Evolutionary conservation across 345 rosid species (phyloP), one percentile per base, ranked within the genome.

Genomic region (Corymbia maculata): DNA sequence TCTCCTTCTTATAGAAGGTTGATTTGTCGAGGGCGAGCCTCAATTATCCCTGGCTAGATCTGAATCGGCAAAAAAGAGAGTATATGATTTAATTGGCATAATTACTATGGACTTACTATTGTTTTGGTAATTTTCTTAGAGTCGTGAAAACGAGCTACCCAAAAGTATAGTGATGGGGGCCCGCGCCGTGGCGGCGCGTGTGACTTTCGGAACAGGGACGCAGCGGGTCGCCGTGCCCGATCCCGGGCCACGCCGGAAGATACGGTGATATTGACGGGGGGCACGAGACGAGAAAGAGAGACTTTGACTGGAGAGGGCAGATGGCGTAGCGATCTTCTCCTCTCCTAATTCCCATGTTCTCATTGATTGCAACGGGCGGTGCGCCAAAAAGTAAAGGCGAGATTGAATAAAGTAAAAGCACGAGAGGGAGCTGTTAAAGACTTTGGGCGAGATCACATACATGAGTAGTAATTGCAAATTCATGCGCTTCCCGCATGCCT

Each of bases 161-260:
- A 0, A 19, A 6, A 32, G 45, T 30, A 32, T 2, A 68, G 15
- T 68, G 44, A 68, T 8, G 3, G 45, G 79, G 22, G 42, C 45
- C 8, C 0, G 59, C 8, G 13, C 8, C 0, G 59, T 21, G 13
- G 13, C 8, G 44, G 24, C 4, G 7, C 2, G 7, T 3, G 47
- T 0, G 82, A 19, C 17, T 13, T 4, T 70, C 13, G 13, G 13
- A 9, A 5, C 2, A 10, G 24, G 82, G 82, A 75, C 1, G 47
- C 47, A 0, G 80, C 47, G 47, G 44, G 80, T 8, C 79, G 24
- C 13, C 11, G 64, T 5, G 2, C n/a, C n/a, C 64, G 26, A 12
- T 36, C 82, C 47, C 44, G 82, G 82, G 14, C 24, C 6, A 47
- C 80, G 16, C 45, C 45, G 24, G 36, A 16, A 19, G 21, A 32